Conservation (phyloP, 2,329 filamentous ascomycete genomes). For the Pseudohalonectria lignicola region DNA sequence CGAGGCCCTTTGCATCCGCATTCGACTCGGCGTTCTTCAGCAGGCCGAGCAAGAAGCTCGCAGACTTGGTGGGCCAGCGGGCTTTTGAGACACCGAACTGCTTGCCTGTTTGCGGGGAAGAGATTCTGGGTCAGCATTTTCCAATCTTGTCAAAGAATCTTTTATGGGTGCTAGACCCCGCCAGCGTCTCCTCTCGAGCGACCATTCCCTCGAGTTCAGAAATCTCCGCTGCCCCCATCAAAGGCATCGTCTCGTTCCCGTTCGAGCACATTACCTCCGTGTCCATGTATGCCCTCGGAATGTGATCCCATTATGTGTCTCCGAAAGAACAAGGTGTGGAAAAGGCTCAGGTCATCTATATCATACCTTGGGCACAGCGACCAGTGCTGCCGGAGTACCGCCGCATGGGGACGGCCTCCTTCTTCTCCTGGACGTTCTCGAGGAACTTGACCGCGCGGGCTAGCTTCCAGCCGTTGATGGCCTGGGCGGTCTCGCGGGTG, state of each 20-base stretch:
- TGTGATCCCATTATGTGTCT: too few relatives aligned
- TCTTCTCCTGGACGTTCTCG: conserved; percentile 95
- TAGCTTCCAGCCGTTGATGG: conserved; percentile 98
- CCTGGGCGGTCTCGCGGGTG: conserved; percentile 98
- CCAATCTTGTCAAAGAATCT: too few relatives aligned
- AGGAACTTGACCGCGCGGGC: conserved; percentile 92
- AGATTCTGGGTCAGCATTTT: conserved; percentile 9
- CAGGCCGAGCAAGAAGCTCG: conserved; percentile 93
- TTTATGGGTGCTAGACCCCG: too few relatives aligned
- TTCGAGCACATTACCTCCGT: too few relatives aligned
- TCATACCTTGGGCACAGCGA: conserved; percentile 95
- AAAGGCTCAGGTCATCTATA: too few relatives aligned
- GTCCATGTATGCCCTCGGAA: too few relatives aligned
- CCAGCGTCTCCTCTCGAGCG: too few relatives aligned
- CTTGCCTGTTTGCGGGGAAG: conserved; percentile 66
- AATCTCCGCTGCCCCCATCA: conserved; percentile 1
- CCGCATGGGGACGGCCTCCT: conserved; percentile 96
- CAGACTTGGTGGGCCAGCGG: conserved; percentile 98
- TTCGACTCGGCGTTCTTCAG: conserved; percentile 97
- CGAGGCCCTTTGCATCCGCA: conserved; percentile 92
- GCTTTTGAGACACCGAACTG: conserved; percentile 96
- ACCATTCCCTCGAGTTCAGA: too few relatives aligned
- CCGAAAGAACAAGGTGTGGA: too few relatives aligned
- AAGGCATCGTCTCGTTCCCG: too few relatives aligned
- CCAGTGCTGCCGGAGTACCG: conserved; percentile 94